These are phyloP conservation scores for Zea mays DNA, from an alignment of 176 grass and related monocot species.

Conservation along the genomic window Zm-B73-REFERENCE-NAM-5.0 NC_050096.1:268802501-268803000, in stretches of 20 bases:
- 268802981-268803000: no score
- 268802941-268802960: no score
- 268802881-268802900: no score
- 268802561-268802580: conserved; percentile 4
- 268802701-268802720: neutral
- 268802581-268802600: neutral
- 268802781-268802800: conserved; percentile 1
- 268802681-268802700: neutral
- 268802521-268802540: neutral
- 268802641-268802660: neutral
- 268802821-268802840: no score
- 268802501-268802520: conserved; percentile 1
- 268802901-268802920: no score
- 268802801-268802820: no score
- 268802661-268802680: neutral
- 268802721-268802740: neutral
- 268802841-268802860: no score
- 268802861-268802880: no score
- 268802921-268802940: no score
- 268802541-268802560: neutral
- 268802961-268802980: no score
- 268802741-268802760: conserved; percentile 19
- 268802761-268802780: neutral
- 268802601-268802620: neutral
- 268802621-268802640: neutral